Evolutionary conservation across 139 green algal species (phyloP).

Genomic region (Protoeuglena noctilucae): DNA sequence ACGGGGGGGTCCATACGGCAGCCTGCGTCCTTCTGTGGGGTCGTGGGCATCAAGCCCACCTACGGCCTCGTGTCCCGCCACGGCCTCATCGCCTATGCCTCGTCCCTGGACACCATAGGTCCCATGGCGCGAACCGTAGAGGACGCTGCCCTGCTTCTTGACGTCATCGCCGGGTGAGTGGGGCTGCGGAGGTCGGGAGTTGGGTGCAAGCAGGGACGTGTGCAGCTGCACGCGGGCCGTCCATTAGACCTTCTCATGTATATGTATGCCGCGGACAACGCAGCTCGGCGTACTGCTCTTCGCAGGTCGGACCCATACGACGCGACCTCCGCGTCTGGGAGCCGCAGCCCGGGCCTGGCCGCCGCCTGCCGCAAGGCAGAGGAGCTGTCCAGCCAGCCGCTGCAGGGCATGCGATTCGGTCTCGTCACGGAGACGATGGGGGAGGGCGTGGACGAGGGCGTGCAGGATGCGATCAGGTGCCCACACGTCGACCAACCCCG

Average conservation of each 20-base stretch:
- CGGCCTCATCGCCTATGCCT: slow-evolving; percentile 88
- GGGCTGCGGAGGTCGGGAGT: too few relatives aligned
- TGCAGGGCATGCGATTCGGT: slow-evolving; percentile 49
- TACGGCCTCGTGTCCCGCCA: slow-evolving; percentile 81
- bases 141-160: slow-evolving; percentile 69
- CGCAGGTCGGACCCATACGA: slow-evolving; percentile 44
- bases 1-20: slow-evolving; percentile 88
- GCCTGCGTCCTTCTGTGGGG: slow-evolving; percentile 86
- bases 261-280: neutral
- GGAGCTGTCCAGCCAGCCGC: slow-evolving; percentile 25
- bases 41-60: slow-evolving; percentile 92
- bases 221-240: too few relatives aligned
- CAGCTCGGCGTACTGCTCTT: neutral
- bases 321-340: slow-evolving; percentile 47
- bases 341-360: too few relatives aligned
- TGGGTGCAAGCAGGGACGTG: too few relatives aligned
- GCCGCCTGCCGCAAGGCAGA: too few relatives aligned
- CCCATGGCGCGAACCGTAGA: slow-evolving; percentile 59
- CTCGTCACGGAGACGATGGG: slow-evolving; percentile 69
- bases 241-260: too few relatives aligned
- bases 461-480: slow-evolving; percentile 35
- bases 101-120: slow-evolving; percentile 77
- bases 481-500: too few relatives aligned
- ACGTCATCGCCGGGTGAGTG: slow-evolving; percentile 51
- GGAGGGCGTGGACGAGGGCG: slow-evolving; percentile 42